These are phyloP conservation scores for Coemansia sp. DNA, from an alignment of 192 early-diverging fungal species.

Conservation along the genomic window DNA sequence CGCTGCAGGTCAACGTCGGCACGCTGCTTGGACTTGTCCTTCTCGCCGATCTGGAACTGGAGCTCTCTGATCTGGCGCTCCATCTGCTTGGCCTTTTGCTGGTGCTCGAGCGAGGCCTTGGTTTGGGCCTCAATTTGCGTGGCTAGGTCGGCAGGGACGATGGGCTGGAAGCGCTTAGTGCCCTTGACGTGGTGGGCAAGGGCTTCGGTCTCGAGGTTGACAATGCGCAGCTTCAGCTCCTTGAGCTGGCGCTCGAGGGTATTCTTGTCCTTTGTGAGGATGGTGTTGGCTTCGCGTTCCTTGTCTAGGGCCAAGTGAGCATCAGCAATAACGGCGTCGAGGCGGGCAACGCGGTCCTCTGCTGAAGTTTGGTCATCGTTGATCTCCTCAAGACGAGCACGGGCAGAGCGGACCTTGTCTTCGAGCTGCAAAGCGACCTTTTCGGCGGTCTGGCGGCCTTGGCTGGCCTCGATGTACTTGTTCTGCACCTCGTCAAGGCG, in stretches of 20 bases:
- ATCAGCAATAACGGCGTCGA: slow-evolving; percentile 51
- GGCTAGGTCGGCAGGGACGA: slow-evolving; percentile 40
- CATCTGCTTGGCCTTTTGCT: slow-evolving; percentile 49
- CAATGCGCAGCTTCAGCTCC: slow-evolving; percentile 70
- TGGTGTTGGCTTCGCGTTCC: slow-evolving; percentile 63
- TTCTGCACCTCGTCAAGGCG: slow-evolving; percentile 68
- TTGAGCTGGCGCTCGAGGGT: slow-evolving; percentile 81
- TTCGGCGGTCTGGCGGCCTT: slow-evolving; percentile 68
- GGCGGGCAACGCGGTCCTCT: slow-evolving; percentile 63
- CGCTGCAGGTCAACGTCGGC: slow-evolving; percentile 69
- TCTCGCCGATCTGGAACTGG: slow-evolving; percentile 81
- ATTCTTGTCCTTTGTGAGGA: slow-evolving; percentile 75
- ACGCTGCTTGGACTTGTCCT: slow-evolving; percentile 76
- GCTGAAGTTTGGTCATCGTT: slow-evolving; percentile 63
- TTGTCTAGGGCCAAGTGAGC: slow-evolving; percentile 63
- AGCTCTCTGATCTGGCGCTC: slow-evolving; percentile 82
- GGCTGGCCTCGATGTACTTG: slow-evolving; percentile 63
- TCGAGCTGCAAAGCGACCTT: slow-evolving; percentile 69
- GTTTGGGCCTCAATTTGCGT: slow-evolving; percentile 38
- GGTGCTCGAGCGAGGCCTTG: slow-evolving; percentile 44
- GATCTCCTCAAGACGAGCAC: slow-evolving; percentile 70
- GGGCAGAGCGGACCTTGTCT: slow-evolving; percentile 68
- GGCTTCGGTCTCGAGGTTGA: slow-evolving; percentile 72
- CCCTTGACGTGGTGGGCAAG: slow-evolving; percentile 59
- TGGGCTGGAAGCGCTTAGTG: slow-evolving; percentile 51